These are phyloP conservation scores for Paramecium tetraurelia DNA, from an alignment of 73 alveolate species.

Conservation along the genomic window DNA sequence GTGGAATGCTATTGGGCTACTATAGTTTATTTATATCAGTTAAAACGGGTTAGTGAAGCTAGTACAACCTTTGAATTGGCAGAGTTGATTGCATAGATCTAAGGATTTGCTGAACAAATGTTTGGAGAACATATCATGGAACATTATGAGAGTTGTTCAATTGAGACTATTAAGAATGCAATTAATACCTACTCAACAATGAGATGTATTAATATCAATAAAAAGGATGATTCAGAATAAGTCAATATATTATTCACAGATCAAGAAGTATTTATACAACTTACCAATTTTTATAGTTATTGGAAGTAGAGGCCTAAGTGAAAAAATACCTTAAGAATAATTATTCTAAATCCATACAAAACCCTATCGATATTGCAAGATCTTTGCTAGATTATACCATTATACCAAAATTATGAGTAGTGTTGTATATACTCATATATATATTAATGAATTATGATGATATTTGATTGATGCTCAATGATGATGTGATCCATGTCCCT, in stretches of 20 bases:
- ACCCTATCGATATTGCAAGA: slow-evolving; percentile 43
- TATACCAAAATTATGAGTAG: slow-evolving; percentile 25
- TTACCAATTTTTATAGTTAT: background rate
- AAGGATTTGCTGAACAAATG: slow-evolving; percentile 84
- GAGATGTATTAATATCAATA: slow-evolving; percentile 12
- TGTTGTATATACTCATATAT: background rate
- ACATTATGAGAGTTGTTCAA: slow-evolving; percentile 79
- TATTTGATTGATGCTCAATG: slow-evolving; percentile 33
- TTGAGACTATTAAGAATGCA: slow-evolving; percentile 78
- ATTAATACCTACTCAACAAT: slow-evolving; percentile 38
- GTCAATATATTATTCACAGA: background rate
- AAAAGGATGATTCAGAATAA: background rate
- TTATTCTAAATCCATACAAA: background rate
- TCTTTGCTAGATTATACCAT: background rate
- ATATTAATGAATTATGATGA: background rate
- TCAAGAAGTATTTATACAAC: background rate
- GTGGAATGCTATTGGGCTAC: slow-evolving; percentile 90
- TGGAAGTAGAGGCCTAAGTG: slow-evolving; percentile 34
- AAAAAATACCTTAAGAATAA: slow-evolving; percentile 34
- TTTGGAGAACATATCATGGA: slow-evolving; percentile 73
- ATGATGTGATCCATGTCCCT: slow-evolving; percentile 59
- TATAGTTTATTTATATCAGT: slow-evolving; percentile 66
- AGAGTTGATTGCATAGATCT: slow-evolving; percentile 64
- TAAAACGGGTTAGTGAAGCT: slow-evolving; percentile 46
- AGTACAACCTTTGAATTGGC: slow-evolving; percentile 18